phyloP scores from a whole-genome alignment of 192 early-diverging fungal genomes.

The Chytriomyces confervae region DNA sequence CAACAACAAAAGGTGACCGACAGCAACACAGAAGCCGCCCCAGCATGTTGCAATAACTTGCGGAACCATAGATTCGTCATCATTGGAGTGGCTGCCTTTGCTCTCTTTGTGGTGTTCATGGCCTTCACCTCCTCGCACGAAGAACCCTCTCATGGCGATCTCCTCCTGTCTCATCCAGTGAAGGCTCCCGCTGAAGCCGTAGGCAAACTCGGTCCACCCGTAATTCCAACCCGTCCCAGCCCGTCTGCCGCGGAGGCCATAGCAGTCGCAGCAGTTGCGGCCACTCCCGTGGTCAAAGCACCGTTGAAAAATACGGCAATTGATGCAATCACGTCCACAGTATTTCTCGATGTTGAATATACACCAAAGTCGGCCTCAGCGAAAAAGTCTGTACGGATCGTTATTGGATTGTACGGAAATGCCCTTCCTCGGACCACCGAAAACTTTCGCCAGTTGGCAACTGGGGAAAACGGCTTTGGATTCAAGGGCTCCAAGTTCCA shows the following conservation, averaged over 20 bases:
- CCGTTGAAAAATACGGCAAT: conserved; percentile 1
- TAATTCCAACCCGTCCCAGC: too few species aligned
- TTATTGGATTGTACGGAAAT: conserved; percentile 78
- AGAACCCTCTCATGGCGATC: conserved; percentile 15
- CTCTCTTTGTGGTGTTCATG: conserved; percentile 28
- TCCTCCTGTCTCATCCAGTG: background rate
- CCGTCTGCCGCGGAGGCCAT: background rate
- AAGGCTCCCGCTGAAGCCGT: background rate
- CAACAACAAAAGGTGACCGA: conserved; percentile 36
- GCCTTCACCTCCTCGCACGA: conserved; percentile 16
- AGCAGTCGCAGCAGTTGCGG: background rate
- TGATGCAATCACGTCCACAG: conserved; percentile 56
- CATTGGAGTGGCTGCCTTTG: conserved; percentile 15
- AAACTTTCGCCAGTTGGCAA: conserved; percentile 60
- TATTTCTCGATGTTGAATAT: conserved; percentile 88
- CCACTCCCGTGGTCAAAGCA: background rate
- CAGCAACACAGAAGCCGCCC: conserved; percentile 4
- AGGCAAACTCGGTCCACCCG: conserved; percentile 2
- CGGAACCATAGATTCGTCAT: conserved; percentile 22
- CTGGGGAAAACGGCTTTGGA: conserved; percentile 63
- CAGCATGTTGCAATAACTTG: background rate
- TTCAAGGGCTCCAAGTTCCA: conserved; percentile 86
- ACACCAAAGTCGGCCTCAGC: conserved; percentile 54
- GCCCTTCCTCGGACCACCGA: conserved; percentile 57
- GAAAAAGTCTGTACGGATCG: conserved; percentile 63